These are phyloP conservation scores for Agarophyton chilense DNA, from an alignment of 23 red algal species.

Conservation along the genomic window DNA sequence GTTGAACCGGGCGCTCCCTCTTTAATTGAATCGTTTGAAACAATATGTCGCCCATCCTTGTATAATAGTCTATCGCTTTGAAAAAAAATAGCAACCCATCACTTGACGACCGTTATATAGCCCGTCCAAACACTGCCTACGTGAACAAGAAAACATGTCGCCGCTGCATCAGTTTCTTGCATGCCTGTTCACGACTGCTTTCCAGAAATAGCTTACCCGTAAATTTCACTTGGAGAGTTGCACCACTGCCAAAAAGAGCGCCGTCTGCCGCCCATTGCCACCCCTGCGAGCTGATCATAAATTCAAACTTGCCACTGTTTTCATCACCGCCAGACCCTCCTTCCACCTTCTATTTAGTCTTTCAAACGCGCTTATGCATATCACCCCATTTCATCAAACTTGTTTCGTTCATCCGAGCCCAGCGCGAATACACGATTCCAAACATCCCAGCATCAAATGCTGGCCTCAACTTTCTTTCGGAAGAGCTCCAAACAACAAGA, in stretches of 20 bases:
- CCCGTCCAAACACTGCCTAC: no score
- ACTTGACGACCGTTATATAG: no score
- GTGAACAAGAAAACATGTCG: no score
- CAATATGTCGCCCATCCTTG: no score
- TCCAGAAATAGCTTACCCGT: background rate
- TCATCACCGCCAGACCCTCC: background rate
- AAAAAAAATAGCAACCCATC: no score
- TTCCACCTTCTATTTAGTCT: background rate
- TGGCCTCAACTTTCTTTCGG: slow-evolving; percentile 4
- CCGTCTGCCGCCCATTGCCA: background rate
- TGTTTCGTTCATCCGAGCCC: no score
- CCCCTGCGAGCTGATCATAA: background rate
- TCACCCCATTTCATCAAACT: no score
- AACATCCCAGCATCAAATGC: background rate
- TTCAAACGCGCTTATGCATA: background rate
- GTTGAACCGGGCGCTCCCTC: no score
- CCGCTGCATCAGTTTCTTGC: background rate
- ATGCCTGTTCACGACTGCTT: background rate
- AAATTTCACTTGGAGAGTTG: background rate
- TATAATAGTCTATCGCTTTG: no score
- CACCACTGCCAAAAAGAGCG: background rate
- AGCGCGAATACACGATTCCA: no score
- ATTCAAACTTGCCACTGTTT: background rate
- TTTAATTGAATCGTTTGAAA: no score
- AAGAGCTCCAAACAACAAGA: background rate